Evolutionary conservation across 2,329 filamentous ascomycete species (phyloP).

Genomic region (Colletotrichum sp.): DNA sequence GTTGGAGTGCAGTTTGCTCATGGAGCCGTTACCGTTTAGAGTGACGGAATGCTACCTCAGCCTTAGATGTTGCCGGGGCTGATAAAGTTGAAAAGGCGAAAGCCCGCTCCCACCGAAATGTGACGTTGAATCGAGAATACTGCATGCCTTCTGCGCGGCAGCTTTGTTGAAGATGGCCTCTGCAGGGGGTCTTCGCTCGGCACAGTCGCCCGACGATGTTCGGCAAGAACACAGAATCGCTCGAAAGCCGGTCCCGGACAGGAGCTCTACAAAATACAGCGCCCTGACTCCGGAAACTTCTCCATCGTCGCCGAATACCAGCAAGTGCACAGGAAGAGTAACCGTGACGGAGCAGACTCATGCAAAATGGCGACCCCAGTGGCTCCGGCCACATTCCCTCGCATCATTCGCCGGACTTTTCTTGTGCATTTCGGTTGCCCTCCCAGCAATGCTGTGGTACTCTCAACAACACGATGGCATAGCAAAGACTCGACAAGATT

Average conservation of each 20-base stretch:
- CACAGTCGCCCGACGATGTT: neutral
- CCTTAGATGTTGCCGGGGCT: neutral
- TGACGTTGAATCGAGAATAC: neutral
- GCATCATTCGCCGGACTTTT: neutral
- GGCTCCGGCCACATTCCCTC: neutral
- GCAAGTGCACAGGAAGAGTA: neutral
- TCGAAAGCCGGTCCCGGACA: neutral
- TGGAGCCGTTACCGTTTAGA: neutral
- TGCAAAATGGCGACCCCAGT: neutral
- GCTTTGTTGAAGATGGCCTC: neutral
- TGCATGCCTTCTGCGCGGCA: neutral
- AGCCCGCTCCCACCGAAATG: neutral
- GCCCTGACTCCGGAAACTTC: neutral
- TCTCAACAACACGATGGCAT: neutral
- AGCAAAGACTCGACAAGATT: neutral
- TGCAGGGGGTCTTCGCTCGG: neutral
- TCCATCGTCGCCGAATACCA: neutral
- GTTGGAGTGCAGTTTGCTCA: neutral
- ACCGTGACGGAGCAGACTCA: neutral
- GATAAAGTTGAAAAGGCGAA: neutral
- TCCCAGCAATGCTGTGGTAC: neutral
- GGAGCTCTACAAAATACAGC: neutral
- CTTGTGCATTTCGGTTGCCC: neutral
- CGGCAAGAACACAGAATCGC: neutral
- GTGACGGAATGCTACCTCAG: neutral